Percentiles rank a stretch among this genome's conserved stretches.
phyloP scores from a whole-genome alignment of 768 basidiomycete genomes.

The Suillus subluteus region DNA sequence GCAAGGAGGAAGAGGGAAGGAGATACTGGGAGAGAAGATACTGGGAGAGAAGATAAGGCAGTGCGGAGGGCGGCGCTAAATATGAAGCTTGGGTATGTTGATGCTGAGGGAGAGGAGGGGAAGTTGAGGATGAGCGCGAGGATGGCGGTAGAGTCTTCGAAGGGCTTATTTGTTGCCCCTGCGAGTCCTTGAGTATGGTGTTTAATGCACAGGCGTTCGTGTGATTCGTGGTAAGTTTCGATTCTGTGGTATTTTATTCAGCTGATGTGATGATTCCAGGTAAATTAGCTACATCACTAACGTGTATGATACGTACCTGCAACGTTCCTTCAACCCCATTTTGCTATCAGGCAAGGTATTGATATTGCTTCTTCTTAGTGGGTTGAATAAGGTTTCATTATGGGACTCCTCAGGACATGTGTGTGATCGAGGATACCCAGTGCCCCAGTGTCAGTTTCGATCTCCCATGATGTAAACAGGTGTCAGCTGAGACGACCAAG shows the following conservation, averaged over 20 bases:
- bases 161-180: slow-evolving; percentile 20
- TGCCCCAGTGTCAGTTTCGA: not conserved
- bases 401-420: not conserved
- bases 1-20: slow-evolving; percentile 56
- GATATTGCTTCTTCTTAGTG: not conserved
- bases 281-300: not conserved
- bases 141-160: slow-evolving; percentile 30
- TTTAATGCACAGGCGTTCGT: not conserved
- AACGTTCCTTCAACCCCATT: too few species aligned
- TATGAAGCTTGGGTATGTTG: slow-evolving; percentile 44
- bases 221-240: not conserved
- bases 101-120: slow-evolving; percentile 24
- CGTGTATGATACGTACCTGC: not conserved
- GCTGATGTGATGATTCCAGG: not conserved
- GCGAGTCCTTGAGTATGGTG: not conserved
- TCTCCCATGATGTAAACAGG: not conserved
- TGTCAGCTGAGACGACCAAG: not conserved
- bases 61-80: slow-evolving; percentile 46
- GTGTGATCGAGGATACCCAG: not conserved
- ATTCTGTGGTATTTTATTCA: not conserved
- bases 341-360: too few species aligned
- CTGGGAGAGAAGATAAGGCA: slow-evolving; percentile 49
- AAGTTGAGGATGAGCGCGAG: slow-evolving; percentile 30
- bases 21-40: slow-evolving; percentile 49
- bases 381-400: not conserved